Base-by-base conservation (phyloP, 768 basidiomycete species). In the Daedalea quercina region DNA sequence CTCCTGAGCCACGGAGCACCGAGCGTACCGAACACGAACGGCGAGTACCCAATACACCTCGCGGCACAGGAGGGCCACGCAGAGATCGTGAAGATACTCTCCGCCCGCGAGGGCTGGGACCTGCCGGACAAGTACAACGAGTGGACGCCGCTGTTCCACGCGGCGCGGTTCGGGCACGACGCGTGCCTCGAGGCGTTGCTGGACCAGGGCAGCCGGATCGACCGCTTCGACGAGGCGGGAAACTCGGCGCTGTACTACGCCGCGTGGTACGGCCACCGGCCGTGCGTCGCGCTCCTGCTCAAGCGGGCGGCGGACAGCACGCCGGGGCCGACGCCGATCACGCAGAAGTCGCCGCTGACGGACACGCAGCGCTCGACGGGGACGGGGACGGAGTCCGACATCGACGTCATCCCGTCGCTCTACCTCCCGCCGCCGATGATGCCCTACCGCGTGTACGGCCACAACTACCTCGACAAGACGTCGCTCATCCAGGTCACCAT, bases 91-190 rank as follows among this genome's bases (percentile, higher is more conserved):
- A 76, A 71, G 53, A 68, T 92, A 7, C 79, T 99, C 31, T 71
- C 93, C 3, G 73, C 73, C 26, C 81, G 81, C 37, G 85, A 82
- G 46, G 91, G 84, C 35, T 91, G 85, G 83, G 92, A 91, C 67
- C 76, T 80, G 8, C 84, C 86, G 1, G 96, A 99, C 76, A 98
- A 94, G 69, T 98, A 95, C 68, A 89, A 95, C 64, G 92, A 96
- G 66, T 97, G 95, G 93, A 98, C 94, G 7, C 96, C 96, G 23
- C 76, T 98, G 42, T 93, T 94, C 64, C 94, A 98, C 68, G 93
- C 96, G 2, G 87, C 94, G 4, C 85, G 91, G 34, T 86, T 92
- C 56, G 94, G 94, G 1, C 87, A 84, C 57, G 69, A 76, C 17
- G 74, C 74, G 7, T 95, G 90, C 63, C 79, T 97, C 40, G 70